Conservation (phyloP, 2,329 filamentous ascomycete species). For the Aspergillus udagawae region DNA sequence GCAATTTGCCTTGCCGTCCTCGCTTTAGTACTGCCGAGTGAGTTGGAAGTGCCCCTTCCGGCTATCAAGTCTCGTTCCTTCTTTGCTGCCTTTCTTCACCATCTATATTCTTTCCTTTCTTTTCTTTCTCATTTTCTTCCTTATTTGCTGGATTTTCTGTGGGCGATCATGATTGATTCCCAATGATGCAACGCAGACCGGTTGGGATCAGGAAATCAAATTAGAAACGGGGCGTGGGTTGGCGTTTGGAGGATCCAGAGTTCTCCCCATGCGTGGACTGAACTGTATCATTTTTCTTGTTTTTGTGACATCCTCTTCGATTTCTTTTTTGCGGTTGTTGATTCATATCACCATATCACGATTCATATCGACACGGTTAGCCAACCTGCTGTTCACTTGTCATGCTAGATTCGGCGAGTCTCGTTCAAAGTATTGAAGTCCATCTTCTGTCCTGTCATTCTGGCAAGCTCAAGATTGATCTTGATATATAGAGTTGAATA, state of each 20-base stretch:
- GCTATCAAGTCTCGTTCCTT: neutral
- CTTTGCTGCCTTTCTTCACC: neutral
- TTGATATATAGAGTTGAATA: slow-evolving; percentile 1
- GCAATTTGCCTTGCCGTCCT: neutral
- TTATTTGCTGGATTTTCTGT: slow-evolving; percentile 4
- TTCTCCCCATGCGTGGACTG: neutral
- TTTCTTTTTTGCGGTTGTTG: neutral
- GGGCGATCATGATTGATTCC: neutral
- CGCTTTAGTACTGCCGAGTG: neutral
- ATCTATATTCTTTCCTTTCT: neutral
- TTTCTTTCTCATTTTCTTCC: slow-evolving; percentile 2
- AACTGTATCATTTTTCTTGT: neutral
- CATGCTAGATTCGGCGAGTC: neutral
- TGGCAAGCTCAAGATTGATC: neutral
- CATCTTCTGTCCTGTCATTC: neutral
- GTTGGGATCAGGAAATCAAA: slow-evolving; percentile 6
- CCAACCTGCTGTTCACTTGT: neutral
- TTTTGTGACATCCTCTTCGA: slow-evolving; percentile 2
- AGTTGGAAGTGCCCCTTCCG: neutral
- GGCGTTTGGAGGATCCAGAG: slow-evolving; percentile 11
- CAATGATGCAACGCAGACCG: slow-evolving; percentile 5
- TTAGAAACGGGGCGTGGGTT: slow-evolving; percentile 15
- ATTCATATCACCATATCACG: too few relatives aligned
- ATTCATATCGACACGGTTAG: neutral
- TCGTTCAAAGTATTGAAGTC: neutral